Percentiles rank a stretch among this genome's conserved stretches.
Evolutionary conservation across 2,329 filamentous ascomycete species (phyloP).

Genomic region (Aspergillus flavus): DNA sequence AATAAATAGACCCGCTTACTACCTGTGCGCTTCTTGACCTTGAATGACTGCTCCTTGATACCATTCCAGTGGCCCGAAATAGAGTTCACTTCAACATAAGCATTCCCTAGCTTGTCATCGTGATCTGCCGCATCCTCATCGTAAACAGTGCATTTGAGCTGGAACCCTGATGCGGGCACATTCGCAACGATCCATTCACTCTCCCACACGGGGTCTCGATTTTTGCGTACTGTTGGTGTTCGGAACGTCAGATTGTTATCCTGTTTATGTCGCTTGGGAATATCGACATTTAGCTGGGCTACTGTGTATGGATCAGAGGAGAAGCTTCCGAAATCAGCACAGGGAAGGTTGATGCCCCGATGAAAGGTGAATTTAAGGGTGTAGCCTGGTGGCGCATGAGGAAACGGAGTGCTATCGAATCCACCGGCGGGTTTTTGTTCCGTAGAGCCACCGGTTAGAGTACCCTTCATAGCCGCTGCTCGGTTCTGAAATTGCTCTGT

Average conservation of each 20-base stretch:
- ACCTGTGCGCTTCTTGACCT: constrained; percentile 75
- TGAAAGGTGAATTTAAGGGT: constrained; percentile 85
- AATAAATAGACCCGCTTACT: constrained; percentile 85
- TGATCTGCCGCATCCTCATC: constrained; percentile 87
- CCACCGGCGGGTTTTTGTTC: constrained; percentile 67
- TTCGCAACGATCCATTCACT: constrained; percentile 87
- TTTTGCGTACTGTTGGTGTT: constrained; percentile 73
- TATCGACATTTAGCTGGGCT: constrained; percentile 71
- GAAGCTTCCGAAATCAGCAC: constrained; percentile 74
- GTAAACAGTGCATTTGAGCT: constrained; percentile 81
- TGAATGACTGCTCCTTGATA: constrained; percentile 65
- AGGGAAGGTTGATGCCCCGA: constrained; percentile 76
- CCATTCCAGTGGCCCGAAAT: constrained; percentile 70
- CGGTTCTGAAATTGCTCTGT: constrained; percentile 43
- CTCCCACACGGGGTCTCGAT: constrained; percentile 78
- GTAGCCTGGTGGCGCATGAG: constrained; percentile 73
- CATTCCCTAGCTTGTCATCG: constrained; percentile 86
- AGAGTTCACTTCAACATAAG: constrained; percentile 66
- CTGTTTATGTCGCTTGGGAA: constrained; percentile 81
- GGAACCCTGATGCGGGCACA: constrained; percentile 77
- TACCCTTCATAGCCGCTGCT: constrained; percentile 28
- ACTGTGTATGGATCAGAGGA: constrained; percentile 83
- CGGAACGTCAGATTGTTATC: constrained; percentile 75
- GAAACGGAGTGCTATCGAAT: constrained; percentile 77
- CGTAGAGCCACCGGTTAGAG: constrained; percentile 9